Evolutionary conservation across 345 rosid species (phyloP).

Genomic region (Eucalyptus lansdowneana): DNA sequence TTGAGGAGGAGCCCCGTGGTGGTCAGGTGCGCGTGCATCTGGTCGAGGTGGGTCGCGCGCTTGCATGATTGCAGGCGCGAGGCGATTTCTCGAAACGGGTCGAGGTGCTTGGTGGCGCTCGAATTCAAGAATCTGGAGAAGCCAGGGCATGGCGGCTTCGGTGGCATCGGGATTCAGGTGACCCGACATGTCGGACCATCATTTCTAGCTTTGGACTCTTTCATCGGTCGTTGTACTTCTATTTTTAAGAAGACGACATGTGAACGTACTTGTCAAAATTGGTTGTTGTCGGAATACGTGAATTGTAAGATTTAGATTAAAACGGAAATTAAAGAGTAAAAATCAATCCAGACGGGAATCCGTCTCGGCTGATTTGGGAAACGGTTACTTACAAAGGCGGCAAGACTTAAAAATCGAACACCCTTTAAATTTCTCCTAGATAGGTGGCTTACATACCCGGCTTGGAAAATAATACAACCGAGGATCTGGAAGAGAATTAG

Average conservation of each 20-base stretch:
- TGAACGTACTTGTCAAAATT: not conserved
- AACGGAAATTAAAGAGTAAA: rapidly evolving
- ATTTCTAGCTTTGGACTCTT: not conserved
- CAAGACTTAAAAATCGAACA: not conserved
- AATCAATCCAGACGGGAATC: not conserved
- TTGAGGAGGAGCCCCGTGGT: slow-evolving; percentile 1
- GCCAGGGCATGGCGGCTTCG: not conserved
- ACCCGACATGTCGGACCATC: not conserved
- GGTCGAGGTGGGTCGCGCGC: not conserved
- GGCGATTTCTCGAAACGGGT: not conserved
- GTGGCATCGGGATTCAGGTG: not conserved
- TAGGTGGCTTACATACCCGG: not conserved
- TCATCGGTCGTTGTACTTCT: not conserved
- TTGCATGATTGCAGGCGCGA: not conserved
- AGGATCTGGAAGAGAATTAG: not conserved
- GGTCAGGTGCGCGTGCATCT: slow-evolving; percentile 1
- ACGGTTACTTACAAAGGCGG: not conserved
- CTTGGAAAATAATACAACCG: not conserved
- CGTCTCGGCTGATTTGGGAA: not conserved
- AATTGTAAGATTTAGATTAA: not conserved
- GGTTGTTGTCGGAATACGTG: too few species aligned
- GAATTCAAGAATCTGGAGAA: not conserved
- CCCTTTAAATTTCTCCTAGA: not conserved
- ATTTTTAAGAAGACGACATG: not conserved
- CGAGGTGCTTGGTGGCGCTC: not conserved